Evolutionary conservation across 2,329 filamentous ascomycete genomes (phyloP).

Genomic region (Colletotrichum falcatum): DNA sequence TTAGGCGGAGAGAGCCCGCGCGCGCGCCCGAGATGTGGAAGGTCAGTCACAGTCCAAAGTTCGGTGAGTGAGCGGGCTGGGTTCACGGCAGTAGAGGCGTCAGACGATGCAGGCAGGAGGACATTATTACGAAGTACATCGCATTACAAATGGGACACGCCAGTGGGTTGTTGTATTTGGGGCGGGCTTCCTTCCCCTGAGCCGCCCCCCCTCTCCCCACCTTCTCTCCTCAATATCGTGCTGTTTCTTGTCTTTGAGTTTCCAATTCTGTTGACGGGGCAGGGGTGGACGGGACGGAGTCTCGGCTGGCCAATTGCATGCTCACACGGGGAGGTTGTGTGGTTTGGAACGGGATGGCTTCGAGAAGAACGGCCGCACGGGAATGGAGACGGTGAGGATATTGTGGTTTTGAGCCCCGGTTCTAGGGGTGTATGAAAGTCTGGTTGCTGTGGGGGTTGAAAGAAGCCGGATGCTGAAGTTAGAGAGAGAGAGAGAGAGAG

Average conservation of each 20-base stretch:
- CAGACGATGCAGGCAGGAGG: slow-evolving; percentile 7
- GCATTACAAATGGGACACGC: slow-evolving; percentile 14
- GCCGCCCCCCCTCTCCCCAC: too few species aligned
- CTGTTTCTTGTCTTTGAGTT: neutral
- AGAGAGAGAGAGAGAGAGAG: neutral
- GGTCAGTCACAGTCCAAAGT: neutral
- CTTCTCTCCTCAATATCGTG: slow-evolving; percentile 7
- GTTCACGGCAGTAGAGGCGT: neutral
- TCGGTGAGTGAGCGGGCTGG: neutral
- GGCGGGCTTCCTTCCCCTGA: neutral
- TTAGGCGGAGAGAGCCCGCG: neutral
- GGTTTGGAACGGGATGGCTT: neutral
- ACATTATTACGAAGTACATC: slow-evolving; percentile 22
- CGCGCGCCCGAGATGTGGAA: neutral
- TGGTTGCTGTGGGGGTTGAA: neutral
- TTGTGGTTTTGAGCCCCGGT: slow-evolving; percentile 10
- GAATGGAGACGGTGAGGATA: slow-evolving; percentile 12
- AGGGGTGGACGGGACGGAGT: neutral
- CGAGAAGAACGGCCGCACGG: neutral
- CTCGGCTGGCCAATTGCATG: slow-evolving; percentile 17
- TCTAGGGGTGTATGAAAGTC: neutral
- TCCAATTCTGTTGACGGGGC: slow-evolving; percentile 1
- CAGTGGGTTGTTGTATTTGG: neutral
- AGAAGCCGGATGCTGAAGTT: neutral
- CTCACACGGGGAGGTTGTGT: neutral